Evolutionary conservation across 2,329 filamentous ascomycete genomes (phyloP).

Genomic region (Apiospora arundinis): DNA sequence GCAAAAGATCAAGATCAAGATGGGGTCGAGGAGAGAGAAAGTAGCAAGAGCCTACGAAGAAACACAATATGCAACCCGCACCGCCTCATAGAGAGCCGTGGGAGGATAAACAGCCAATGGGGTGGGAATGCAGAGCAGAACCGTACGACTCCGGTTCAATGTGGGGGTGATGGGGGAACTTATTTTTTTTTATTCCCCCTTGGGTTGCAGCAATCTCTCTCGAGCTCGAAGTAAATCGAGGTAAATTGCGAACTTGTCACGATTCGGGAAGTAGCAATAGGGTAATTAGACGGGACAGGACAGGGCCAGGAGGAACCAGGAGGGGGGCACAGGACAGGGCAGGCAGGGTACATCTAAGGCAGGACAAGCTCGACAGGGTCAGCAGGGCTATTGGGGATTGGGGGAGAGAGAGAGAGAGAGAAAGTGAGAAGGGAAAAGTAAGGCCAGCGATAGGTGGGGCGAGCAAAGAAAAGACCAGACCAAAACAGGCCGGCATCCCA

Average conservation of each 20-base stretch:
- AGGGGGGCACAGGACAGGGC: background rate
- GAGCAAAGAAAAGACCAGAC: constrained; percentile 10
- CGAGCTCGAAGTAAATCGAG: constrained; percentile 21
- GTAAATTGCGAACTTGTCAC: constrained; percentile 24
- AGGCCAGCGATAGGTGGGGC: constrained; percentile 24
- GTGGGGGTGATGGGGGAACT: constrained; percentile 26
- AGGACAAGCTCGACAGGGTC: background rate
- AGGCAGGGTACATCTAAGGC: background rate
- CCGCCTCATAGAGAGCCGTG: constrained; percentile 24
- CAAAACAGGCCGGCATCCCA: constrained; percentile 16
- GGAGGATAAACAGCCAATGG: constrained; percentile 17
- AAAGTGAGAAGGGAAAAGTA: background rate
- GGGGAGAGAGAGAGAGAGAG: no score
- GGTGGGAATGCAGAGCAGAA: constrained; percentile 15
- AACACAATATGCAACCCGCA: constrained; percentile 23
- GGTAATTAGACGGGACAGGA: background rate
- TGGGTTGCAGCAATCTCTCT: constrained; percentile 24
- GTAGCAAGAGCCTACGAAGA: constrained; percentile 15
- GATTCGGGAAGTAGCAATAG: constrained; percentile 5
- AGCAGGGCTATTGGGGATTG: background rate
- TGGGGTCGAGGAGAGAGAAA: constrained; percentile 22
- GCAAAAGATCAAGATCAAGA: background rate
- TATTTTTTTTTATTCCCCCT: constrained; percentile 25
- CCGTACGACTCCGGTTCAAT: constrained; percentile 23
- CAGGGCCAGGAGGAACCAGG: background rate